phyloP scores from a whole-genome alignment of 139 green algal genomes.

The Chlorella sp. region DNA sequence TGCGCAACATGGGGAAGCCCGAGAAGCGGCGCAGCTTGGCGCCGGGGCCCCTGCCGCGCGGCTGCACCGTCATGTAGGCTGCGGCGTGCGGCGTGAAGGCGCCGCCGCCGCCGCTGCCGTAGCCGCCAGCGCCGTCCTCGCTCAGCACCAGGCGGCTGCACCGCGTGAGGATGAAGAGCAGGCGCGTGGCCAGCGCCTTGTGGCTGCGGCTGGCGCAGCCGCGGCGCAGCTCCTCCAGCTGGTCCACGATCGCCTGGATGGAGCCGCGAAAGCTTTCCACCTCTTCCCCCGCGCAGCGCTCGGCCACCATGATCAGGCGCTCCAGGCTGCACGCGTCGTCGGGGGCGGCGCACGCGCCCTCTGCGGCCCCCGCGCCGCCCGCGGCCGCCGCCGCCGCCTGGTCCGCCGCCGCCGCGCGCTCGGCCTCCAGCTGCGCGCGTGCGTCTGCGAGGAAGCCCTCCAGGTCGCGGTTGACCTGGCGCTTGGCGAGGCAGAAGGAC shows the following conservation, averaged over 20 bases:
- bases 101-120: not conserved
- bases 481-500: conserved; percentile 48
- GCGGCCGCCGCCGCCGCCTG: not conserved
- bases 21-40: conserved; percentile 38
- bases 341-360: not conserved
- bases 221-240: conserved; percentile 59
- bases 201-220: conserved; percentile 6
- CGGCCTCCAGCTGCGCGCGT: not conserved
- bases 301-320: conserved; percentile 35
- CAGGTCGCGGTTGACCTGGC: conserved; percentile 53
- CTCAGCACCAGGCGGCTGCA: conserved; percentile 71
- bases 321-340: not conserved
- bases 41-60: conserved; percentile 19
- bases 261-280: conserved; percentile 60
- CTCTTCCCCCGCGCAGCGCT: conserved; percentile 63
- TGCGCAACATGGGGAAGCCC: conserved; percentile 33
- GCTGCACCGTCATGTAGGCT: conserved; percentile 25
- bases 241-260: conserved; percentile 66
- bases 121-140: conserved; percentile 30
- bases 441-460: conserved; percentile 41
- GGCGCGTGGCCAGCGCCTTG: conserved; percentile 56
- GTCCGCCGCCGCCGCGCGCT: not conserved
- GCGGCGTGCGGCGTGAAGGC: not conserved
- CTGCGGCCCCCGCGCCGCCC: not conserved
- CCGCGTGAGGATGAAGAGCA: conserved; percentile 80